A percentile compares a stretch with the other conserved stretches of the same genome.
Conservation (phyloP, 129 eudicot genomes). For the Pittosporum tobira region DNA sequence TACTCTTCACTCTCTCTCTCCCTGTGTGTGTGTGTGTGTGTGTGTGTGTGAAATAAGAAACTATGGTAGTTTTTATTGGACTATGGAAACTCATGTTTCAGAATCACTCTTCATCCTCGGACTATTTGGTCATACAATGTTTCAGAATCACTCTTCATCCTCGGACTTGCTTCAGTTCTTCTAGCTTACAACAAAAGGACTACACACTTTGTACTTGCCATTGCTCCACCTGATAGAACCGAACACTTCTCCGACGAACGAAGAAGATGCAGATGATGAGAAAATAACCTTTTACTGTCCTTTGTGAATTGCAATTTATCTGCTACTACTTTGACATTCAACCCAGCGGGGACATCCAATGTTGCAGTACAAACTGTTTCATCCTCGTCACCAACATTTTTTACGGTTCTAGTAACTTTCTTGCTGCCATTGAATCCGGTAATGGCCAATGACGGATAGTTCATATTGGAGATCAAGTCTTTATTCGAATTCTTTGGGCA, state of each 20-base stretch:
- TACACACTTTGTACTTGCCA: conserved; percentile 48
- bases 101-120: no score
- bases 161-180: no score
- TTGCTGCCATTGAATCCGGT: conserved; percentile 20
- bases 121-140: no score
- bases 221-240: conserved; percentile 78
- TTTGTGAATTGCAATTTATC: conserved; percentile 37
- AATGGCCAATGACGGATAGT: conserved; percentile 77
- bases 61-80: no score
- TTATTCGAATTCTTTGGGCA: conserved; percentile 36
- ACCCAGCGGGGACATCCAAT: conserved; percentile 43
- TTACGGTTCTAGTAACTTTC: conserved; percentile 45
- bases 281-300: conserved; percentile 32
- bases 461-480: conserved; percentile 45
- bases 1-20: no score
- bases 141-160: no score
- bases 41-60: no score
- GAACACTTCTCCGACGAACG: conserved; percentile 21
- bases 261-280: conserved; percentile 14
- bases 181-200: conserved; percentile 52
- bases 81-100: no score
- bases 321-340: conserved; percentile 52
- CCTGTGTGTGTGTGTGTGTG: no score
- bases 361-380: conserved; percentile 38
- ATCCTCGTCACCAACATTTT: conserved; percentile 55